These are phyloP conservation scores for Cornus suecica DNA, from an alignment of 148 eudicot genomes.

Conservation along the genomic window DNA sequence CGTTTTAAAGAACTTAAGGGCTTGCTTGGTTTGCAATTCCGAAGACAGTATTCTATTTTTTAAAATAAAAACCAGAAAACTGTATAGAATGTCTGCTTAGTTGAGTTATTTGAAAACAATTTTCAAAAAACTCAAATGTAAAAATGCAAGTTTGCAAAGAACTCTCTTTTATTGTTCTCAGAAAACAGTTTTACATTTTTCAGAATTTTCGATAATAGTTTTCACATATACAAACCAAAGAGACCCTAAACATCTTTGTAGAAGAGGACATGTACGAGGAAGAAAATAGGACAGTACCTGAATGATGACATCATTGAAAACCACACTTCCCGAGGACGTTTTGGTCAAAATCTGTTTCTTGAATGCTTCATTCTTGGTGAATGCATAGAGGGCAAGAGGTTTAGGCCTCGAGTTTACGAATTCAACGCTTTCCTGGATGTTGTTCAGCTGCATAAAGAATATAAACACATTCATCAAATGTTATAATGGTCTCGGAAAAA, in stretches of 20 bases:
- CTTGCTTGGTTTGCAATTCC: too few relatives aligned
- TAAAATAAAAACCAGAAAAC: too few relatives aligned
- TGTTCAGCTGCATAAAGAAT: conserved; percentile 47
- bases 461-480: neutral
- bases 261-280: neutral
- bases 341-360: conserved; percentile 54
- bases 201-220: too few relatives aligned
- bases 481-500: neutral
- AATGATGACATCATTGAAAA: conserved; percentile 72
- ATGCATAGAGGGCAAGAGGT: conserved; percentile 79
- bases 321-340: conserved; percentile 85
- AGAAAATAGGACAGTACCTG: conserved; percentile 38
- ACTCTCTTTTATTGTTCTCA: too few relatives aligned
- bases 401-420: conserved; percentile 74
- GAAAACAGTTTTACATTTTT: too few relatives aligned
- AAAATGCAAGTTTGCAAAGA: too few relatives aligned
- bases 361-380: conserved; percentile 60
- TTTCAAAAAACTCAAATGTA: too few relatives aligned
- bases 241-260: neutral
- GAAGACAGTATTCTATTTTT: too few relatives aligned
- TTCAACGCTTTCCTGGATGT: conserved; percentile 69
- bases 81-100: too few relatives aligned
- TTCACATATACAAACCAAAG: too few relatives aligned
- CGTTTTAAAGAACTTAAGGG: neutral
- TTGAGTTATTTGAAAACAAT: too few relatives aligned